These are phyloP conservation scores for Oxyria digyna DNA, from an alignment of 148 eudicot species.

Conservation along the genomic window DNA sequence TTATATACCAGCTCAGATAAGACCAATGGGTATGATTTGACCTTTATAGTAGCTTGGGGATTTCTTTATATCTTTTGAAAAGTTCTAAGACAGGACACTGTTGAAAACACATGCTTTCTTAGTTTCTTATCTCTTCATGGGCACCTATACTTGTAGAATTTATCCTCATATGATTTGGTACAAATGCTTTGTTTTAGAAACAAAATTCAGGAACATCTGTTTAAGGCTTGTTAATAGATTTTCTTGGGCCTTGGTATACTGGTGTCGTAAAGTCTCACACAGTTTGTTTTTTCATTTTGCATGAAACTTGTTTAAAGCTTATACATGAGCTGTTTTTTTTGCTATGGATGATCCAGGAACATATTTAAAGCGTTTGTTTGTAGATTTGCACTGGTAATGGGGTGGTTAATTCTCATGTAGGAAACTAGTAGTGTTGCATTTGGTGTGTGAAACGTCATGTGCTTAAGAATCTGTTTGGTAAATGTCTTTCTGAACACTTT, in stretches of 20 bases:
- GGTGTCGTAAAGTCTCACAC: background rate
- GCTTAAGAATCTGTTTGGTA: too few species aligned
- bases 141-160: background rate
- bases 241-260: background rate
- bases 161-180: background rate
- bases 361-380: background rate
- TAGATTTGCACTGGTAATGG: background rate
- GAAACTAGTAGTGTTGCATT: background rate
- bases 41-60: background rate
- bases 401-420: background rate
- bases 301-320: background rate
- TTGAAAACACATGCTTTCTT: background rate
- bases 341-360: background rate
- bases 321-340: background rate
- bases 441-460: background rate
- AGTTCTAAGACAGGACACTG: background rate
- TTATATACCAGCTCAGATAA: background rate
- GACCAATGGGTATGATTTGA: background rate
- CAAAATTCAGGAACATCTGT: background rate
- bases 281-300: background rate
- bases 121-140: background rate
- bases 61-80: background rate
- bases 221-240: background rate
- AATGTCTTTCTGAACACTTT: too few species aligned
- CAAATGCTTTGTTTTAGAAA: background rate